phyloP scores from a whole-genome alignment of 129 eudicot species.

The Heracleum sosnowskyi region DNA sequence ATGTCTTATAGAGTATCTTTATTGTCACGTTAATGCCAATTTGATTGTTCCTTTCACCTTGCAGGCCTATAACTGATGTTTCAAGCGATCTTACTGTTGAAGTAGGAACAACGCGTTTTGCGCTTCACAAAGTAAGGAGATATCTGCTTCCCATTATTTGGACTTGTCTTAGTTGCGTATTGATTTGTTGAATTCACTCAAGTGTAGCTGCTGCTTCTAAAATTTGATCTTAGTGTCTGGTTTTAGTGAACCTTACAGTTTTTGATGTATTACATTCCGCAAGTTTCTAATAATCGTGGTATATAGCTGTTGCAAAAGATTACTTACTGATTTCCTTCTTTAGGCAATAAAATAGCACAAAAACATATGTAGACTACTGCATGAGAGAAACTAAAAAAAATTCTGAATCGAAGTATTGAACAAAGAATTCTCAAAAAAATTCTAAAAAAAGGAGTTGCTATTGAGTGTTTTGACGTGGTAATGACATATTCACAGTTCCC shows the following conservation, averaged over 20 bases:
- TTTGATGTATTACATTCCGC: neutral
- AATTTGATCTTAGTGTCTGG: neutral
- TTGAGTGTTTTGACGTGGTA: neutral
- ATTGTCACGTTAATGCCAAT: neutral
- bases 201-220: neutral
- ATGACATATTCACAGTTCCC: conserved; percentile 59
- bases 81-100: conserved; percentile 90
- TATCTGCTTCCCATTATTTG: neutral
- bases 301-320: neutral
- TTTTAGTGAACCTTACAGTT: neutral
- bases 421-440: neutral
- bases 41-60: neutral
- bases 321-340: neutral
- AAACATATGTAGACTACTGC: neutral
- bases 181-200: neutral
- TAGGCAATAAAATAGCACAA: neutral
- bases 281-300: neutral
- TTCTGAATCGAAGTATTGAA: neutral
- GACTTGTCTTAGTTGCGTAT: neutral
- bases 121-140: conserved; percentile 81
- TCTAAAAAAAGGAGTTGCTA: neutral
- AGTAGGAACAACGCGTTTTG: conserved; percentile 66
- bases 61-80: conserved; percentile 99
- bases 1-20: neutral
- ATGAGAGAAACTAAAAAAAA: neutral